These are phyloP conservation scores for Tetragonia tetragonoides DNA, from an alignment of 148 eudicot species.

Conservation along the genomic window DNA sequence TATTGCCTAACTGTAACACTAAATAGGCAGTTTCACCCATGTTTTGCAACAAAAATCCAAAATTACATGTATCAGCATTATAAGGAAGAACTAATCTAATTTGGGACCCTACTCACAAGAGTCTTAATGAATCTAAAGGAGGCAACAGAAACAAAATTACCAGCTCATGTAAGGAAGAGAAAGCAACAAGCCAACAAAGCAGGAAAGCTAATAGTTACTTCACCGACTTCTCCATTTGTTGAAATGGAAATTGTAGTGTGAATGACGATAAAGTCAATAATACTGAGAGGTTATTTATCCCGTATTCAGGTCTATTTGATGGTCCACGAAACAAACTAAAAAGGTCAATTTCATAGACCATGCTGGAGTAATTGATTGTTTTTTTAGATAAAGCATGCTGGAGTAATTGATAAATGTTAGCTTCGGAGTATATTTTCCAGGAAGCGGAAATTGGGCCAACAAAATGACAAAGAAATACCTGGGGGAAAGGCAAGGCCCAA, in stretches of 20 bases:
- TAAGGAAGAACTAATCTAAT: neutral
- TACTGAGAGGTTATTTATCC: neutral
- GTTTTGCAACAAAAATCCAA: neutral
- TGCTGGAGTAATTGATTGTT: too few species aligned
- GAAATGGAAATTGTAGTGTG: neutral
- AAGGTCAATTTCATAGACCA: neutral
- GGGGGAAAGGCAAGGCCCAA: conserved; percentile 92
- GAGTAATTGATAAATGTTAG: too few species aligned
- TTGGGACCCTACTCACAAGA: neutral
- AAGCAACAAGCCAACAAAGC: neutral
- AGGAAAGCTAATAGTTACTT: neutral
- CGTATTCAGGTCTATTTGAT: neutral
- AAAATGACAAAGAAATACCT: conserved; percentile 42
- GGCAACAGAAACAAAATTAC: neutral
- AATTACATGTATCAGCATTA: neutral
- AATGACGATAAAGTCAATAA: neutral
- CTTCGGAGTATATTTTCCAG: neutral
- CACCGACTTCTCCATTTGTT: neutral
- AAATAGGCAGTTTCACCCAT: neutral
- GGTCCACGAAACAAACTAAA: neutral
- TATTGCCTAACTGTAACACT: neutral
- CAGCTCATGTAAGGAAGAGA: neutral
- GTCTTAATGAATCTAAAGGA: neutral
- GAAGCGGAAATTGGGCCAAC: neutral
- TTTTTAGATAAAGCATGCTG: neutral